These are phyloP conservation scores for Pseudopithomyces chartarum DNA, from an alignment of 2,329 filamentous ascomycete species.

Conservation along the genomic window DNA sequence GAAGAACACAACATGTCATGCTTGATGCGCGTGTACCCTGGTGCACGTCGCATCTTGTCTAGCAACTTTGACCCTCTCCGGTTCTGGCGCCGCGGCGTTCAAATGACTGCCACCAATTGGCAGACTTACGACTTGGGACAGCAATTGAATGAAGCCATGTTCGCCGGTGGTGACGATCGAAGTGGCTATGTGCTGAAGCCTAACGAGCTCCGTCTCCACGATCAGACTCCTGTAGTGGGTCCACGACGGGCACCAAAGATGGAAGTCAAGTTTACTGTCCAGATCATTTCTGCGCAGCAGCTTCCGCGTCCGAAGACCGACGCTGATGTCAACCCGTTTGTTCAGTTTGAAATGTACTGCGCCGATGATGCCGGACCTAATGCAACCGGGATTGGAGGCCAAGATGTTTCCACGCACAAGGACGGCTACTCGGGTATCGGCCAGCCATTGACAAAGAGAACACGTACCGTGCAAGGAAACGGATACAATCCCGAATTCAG, in stretches of 20 bases:
- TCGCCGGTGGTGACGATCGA: slow-evolving; percentile 82
- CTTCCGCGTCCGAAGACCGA: slow-evolving; percentile 81
- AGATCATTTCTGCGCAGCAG: slow-evolving; percentile 92
- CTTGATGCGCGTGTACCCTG: slow-evolving; percentile 88
- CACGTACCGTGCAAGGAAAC: slow-evolving; percentile 81
- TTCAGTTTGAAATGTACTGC: slow-evolving; percentile 93
- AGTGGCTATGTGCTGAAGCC: slow-evolving; percentile 96
- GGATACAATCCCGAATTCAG: slow-evolving; percentile 93
- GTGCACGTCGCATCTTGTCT: slow-evolving; percentile 78
- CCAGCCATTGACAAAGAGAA: slow-evolving; percentile 77
- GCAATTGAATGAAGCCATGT: slow-evolving; percentile 98
- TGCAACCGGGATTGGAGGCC: slow-evolving; percentile 68
- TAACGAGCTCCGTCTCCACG: slow-evolving; percentile 68
- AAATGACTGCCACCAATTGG: slow-evolving; percentile 98
- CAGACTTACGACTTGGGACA: slow-evolving; percentile 96
- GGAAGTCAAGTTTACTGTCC: slow-evolving; percentile 81
- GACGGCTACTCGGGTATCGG: slow-evolving; percentile 69
- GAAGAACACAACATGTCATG: slow-evolving; percentile 90
- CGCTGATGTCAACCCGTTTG: slow-evolving; percentile 84
- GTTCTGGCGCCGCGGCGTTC: slow-evolving; percentile 93
- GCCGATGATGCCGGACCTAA: slow-evolving; percentile 88
- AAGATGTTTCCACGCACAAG: slow-evolving; percentile 65
- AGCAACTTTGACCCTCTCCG: slow-evolving; percentile 93
- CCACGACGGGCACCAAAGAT: slow-evolving; percentile 75
- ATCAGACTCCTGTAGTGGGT: slow-evolving; percentile 49